Conservation (phyloP, 2,329 filamentous ascomycete genomes). For the Sarocladiaceae sp. region DNA sequence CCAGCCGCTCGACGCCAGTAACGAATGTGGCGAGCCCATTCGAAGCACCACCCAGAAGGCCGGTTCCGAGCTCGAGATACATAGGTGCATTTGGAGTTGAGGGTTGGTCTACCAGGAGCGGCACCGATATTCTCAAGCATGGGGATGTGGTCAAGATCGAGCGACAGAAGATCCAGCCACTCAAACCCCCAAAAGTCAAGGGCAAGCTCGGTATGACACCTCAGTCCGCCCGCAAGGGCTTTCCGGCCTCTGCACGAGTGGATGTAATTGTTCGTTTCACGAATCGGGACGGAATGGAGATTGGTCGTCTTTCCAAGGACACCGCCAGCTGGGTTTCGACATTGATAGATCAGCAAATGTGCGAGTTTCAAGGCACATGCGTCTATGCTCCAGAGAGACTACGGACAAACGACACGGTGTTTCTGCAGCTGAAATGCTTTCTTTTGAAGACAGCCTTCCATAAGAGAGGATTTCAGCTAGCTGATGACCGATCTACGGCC, state of each 20-base stretch:
- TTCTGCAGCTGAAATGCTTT: constrained; percentile 78
- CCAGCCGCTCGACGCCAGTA: not conserved
- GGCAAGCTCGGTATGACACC: constrained; percentile 29
- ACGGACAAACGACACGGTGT: constrained; percentile 90
- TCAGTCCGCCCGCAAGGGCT: constrained; percentile 9
- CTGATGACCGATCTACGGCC: constrained; percentile 66
- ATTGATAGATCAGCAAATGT: constrained; percentile 84
- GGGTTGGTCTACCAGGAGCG: constrained; percentile 88
- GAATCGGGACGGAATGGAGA: constrained; percentile 70
- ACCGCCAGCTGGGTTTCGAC: constrained; percentile 89
- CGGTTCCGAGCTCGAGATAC: constrained; percentile 55
- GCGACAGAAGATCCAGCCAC: constrained; percentile 69
- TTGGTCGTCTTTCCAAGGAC: constrained; percentile 84
- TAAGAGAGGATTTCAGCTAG: constrained; percentile 51
- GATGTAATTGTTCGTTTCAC: constrained; percentile 94
- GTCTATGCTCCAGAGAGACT: constrained; percentile 85
- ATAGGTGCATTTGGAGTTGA: constrained; percentile 88
- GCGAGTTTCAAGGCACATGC: constrained; percentile 79
- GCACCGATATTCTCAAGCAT: constrained; percentile 68
- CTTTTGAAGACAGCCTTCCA: constrained; percentile 73
- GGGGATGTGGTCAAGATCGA: constrained; percentile 85
- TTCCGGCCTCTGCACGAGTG: constrained; percentile 41
- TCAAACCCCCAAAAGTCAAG: constrained; percentile 41
- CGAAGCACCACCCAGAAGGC: constrained; percentile 12
- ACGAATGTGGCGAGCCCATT: not conserved